Evolutionary conservation across 2,329 filamentous ascomycete genomes (phyloP), one percentile per base, ranked within the genome.

Genomic region (Trichoderma sp.): DNA sequence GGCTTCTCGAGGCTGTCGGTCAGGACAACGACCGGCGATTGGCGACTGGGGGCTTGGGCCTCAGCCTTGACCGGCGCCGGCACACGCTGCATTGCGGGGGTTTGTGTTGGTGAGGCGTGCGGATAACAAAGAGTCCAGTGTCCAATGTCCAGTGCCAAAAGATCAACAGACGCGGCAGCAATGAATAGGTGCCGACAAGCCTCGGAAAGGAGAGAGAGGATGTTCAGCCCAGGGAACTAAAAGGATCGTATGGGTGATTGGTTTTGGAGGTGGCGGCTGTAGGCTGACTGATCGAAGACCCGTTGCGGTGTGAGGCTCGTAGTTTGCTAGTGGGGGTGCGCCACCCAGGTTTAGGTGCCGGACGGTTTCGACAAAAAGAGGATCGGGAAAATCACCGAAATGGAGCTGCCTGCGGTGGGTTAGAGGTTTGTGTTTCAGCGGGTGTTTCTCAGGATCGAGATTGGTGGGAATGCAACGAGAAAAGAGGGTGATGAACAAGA

Each of bases 1-100:
- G 94, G 93, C 78, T 93, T 94, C 84, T 97, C 93, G 70, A 97
- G 84, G 61, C 86, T 82, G 78, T 97, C 92, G 39, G 93, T 90
- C 75, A 93, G 73, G 73, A 80, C 75, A 75, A 79, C 73, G 76
- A 81, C 80, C 75, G 80, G 75, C 68, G 78, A 74, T 70, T 77
- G 73, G 69, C 75, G 79, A 73, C 74, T 76, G 71, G 74, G 74
- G 24, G 56, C 62, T 47, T 62, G 68, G 56, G 72, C 68, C 58
- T 43, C 68, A 71, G 72, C 68, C 61, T 66, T 63, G 63, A 53
- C 60, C 66, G 63, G 62, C 26, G 71, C 71, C 71, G 61, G 61
- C 64, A 43, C 62, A 62, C 58, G 64, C 56, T 67, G 39, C 51
- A 57, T 63, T 67, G 72, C 63, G 72, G 72, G 72, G 71, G 58